phyloP scores from a whole-genome alignment of 2,329 filamentous ascomycete genomes.

The Ophiostoma sp. region DNA sequence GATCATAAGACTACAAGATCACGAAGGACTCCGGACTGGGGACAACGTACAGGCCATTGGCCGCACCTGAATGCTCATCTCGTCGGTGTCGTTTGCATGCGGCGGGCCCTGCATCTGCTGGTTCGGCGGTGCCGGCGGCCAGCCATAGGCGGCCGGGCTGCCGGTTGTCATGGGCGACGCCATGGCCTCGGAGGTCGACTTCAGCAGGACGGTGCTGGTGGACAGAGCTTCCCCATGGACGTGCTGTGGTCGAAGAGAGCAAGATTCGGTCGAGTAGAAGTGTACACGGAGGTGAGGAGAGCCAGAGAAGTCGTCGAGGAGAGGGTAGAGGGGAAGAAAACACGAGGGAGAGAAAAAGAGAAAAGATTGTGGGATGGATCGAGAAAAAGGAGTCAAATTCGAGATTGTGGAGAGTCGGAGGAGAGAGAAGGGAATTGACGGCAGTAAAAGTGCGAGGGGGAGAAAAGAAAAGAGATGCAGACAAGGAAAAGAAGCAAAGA shows the following conservation, averaged over 20 bases:
- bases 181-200: slow-evolving; percentile 26
- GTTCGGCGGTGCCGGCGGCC: slow-evolving; percentile 17
- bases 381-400: not conserved
- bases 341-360: not conserved
- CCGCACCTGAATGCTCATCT: slow-evolving; percentile 36
- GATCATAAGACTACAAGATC: not conserved
- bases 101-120: slow-evolving; percentile 19
- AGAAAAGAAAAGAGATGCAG: not conserved
- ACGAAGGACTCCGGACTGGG: too few relatives aligned
- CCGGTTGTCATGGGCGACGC: slow-evolving; percentile 30
- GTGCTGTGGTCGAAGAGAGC: not conserved
- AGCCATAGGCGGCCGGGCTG: slow-evolving; percentile 21
- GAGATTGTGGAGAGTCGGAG: not conserved
- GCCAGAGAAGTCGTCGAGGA: not conserved
- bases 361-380: not conserved
- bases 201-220: not conserved
- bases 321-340: not conserved
- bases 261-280: not conserved
- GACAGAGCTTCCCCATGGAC: slow-evolving; percentile 16
- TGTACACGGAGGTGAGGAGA: not conserved
- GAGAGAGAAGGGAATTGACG: not conserved
- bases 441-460: not conserved
- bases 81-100: slow-evolving; percentile 31
- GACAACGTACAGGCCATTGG: slow-evolving; percentile 39
- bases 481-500: not conserved